phyloP scores from a whole-genome alignment of 1,284 basidiomycete species.

The Puccinia hordei region DNA sequence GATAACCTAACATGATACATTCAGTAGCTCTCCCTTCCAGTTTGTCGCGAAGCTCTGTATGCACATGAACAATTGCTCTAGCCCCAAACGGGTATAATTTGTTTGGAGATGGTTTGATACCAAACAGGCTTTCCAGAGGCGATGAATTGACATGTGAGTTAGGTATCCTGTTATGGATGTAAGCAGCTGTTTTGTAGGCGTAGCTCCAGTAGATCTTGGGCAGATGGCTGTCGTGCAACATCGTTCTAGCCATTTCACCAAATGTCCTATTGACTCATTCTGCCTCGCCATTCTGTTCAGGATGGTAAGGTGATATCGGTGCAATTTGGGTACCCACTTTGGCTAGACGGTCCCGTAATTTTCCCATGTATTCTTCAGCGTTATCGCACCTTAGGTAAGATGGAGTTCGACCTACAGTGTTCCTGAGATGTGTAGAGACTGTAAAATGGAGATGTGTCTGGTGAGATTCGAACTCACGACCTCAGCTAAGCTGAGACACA shows the following conservation, averaged over 20 bases:
- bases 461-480: no score
- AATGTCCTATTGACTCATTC: conserved; percentile 14
- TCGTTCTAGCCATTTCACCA: conserved; percentile 13
- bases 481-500: no score
- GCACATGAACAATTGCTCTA: no score
- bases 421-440: no score
- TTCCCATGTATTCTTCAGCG: not conserved
- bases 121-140: no score
- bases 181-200: not conserved
- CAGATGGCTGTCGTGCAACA: not conserved
- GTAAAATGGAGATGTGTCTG: no score
- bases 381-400: not conserved
- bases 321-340: not conserved
- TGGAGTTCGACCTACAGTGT: not conserved
- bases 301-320: not conserved
- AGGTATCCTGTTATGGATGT: conserved; percentile 15
- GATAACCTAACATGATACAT: no score
- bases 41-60: no score
- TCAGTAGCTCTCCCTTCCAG: no score
- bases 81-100: no score
- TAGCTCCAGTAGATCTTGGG: not conserved
- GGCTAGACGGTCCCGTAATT: not conserved
- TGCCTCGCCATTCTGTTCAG: conserved; percentile 28
- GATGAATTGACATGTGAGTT: not conserved
- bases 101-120: no score